phyloP scores from a whole-genome alignment of 2,329 filamentous ascomycete genomes.

The Aspergillus bombycis region DNA sequence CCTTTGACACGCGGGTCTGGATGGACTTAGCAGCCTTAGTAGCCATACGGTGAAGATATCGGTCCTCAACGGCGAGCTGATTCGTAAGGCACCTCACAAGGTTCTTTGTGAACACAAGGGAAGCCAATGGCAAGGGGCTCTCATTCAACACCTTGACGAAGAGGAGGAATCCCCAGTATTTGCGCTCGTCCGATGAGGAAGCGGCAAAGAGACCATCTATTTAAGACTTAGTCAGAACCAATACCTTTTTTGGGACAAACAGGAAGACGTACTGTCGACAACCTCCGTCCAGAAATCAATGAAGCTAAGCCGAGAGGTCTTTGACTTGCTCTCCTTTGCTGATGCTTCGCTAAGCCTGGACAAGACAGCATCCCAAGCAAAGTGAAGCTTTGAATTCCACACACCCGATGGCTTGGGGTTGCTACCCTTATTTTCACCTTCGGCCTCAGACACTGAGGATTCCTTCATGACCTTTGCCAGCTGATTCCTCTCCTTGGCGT shows the following conservation, averaged over 20 bases:
- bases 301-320: slow-evolving; percentile 55
- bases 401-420: slow-evolving; percentile 60
- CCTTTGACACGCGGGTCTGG: slow-evolving; percentile 64
- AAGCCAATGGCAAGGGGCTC: slow-evolving; percentile 53
- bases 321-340: slow-evolving; percentile 30
- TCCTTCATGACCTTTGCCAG: slow-evolving; percentile 82
- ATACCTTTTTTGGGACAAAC: background rate
- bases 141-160: slow-evolving; percentile 73
- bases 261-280: slow-evolving; percentile 72
- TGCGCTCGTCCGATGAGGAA: slow-evolving; percentile 81
- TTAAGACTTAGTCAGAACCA: slow-evolving; percentile 26
- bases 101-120: slow-evolving; percentile 77
- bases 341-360: slow-evolving; percentile 39
- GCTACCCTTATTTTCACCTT: slow-evolving; percentile 32
- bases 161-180: slow-evolving; percentile 88
- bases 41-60: slow-evolving; percentile 79
- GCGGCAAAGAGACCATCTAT: slow-evolving; percentile 81
- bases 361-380: slow-evolving; percentile 85
- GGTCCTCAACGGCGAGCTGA: slow-evolving; percentile 75
- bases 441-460: slow-evolving; percentile 37
- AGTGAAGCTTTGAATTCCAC: slow-evolving; percentile 80
- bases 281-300: slow-evolving; percentile 82
- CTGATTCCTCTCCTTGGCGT: slow-evolving; percentile 66
- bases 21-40: slow-evolving; percentile 74
- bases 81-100: slow-evolving; percentile 81